phyloP scores from a whole-genome alignment of 2,329 filamentous ascomycete genomes.

The Byssochlamys sp. region DNA sequence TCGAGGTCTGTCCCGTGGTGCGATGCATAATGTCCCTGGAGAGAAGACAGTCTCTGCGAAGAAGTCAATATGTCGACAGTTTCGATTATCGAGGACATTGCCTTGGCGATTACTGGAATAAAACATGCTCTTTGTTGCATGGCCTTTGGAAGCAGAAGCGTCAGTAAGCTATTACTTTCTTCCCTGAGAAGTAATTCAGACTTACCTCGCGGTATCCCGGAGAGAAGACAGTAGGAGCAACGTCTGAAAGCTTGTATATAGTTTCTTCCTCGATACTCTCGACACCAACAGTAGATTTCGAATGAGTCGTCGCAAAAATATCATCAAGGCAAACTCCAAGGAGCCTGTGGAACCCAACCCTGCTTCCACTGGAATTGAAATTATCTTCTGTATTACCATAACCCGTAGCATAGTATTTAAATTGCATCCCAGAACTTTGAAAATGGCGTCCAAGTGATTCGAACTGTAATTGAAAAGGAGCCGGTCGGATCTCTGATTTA shows the following conservation, averaged over 20 bases:
- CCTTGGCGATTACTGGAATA: conserved; percentile 26
- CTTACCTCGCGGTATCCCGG: conserved; percentile 22
- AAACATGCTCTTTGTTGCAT: conserved; percentile 26
- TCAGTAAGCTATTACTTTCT: conserved; percentile 1
- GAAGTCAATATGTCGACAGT: conserved; percentile 9
- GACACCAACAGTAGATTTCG: background rate
- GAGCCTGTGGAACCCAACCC: conserved; percentile 9
- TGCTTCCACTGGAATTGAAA: background rate
- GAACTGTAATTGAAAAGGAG: background rate
- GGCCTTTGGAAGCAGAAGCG: conserved; percentile 14
- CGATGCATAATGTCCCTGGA: conserved; percentile 2
- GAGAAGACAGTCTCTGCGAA: conserved; percentile 7
- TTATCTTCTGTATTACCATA: background rate
- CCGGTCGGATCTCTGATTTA: background rate
- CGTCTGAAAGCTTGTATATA: conserved; percentile 12
- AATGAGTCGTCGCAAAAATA: conserved; percentile 8
- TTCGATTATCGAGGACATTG: conserved; percentile 22
- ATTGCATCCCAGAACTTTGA: background rate
- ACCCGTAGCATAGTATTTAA: background rate
- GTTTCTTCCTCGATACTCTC: conserved; percentile 2
- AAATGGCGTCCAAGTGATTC: background rate
- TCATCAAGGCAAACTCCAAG: conserved; percentile 18
- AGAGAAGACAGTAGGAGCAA: conserved; percentile 23
- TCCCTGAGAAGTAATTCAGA: background rate
- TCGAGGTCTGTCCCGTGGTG: background rate